Base-by-base conservation (phyloP, 2,329 filamentous ascomycete species). In the Xylariales sp. region DNA sequence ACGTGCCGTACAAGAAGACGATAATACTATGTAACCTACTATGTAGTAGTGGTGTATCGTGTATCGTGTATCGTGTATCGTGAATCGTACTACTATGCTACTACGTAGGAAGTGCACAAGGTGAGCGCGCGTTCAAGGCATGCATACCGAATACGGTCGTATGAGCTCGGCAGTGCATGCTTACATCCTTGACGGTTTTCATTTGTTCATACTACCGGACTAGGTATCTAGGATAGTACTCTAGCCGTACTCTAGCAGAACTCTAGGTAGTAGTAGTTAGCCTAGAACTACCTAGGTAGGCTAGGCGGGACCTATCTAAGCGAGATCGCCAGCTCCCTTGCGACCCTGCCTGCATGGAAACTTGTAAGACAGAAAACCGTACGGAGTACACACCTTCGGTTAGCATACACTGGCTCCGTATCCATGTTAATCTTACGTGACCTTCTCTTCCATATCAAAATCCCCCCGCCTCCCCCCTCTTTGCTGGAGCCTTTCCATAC, bases 281-380 rank as follows among this genome's bases (percentile, higher is more conserved):
- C 23, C 23, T 23, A 23, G 23, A 23, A 23, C 23, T 23, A 23
- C 23, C 23, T 46, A 10, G 36, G 34, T 52, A 46, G 55, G 9
- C 49, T 18, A 10, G 55, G 39, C 39, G 46, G 52, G 34, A 41
- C 18, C 41, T 59, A 58, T 45, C 39, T 64, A 58, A 68, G 66
- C 66, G 62, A 68, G 66, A 65, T 65, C 66, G 62, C 63, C 57
- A 56, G 39, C 62, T 46, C 41, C 56, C 61, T 23, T 57, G 65
- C 60, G 56, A 52, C 61, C 18, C 60, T 60, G 46, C 61, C 18
- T 57, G 60, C 65, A 67, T 59, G 16, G 58, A 39, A 32, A 23
- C 23, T 23, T 23, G 23, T 1, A 23, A 23, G 23, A 67, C 16
- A 16, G 41, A 34, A 63, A 63, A 16, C 57, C 49, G 41, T 55